These are phyloP conservation scores for Plenodomus biglobosus DNA, from an alignment of 2,329 filamentous ascomycete genomes.

Conservation along the genomic window DNA sequence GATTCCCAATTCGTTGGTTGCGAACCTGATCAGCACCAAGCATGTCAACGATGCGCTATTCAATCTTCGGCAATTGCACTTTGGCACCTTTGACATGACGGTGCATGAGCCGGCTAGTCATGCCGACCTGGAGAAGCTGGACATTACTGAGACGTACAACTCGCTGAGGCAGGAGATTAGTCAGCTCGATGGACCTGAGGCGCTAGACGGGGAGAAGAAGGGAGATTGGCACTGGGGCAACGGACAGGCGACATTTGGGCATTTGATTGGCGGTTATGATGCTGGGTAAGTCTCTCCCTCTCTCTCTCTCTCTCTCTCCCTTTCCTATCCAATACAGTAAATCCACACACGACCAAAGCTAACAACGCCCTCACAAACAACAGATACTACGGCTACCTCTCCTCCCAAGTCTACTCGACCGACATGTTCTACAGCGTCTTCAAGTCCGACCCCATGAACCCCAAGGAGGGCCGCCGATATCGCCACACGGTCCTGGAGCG, in stretches of 20 bases:
- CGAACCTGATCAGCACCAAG: constrained; percentile 73
- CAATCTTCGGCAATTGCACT: constrained; percentile 76
- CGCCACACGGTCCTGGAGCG: constrained; percentile 76
- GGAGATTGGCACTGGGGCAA: constrained; percentile 65
- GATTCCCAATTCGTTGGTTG: constrained; percentile 74
- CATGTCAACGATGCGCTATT: constrained; percentile 79
- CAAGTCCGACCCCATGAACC: constrained; percentile 76
- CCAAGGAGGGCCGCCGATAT: constrained; percentile 71
- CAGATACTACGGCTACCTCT: constrained; percentile 66
- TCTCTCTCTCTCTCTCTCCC: neutral
- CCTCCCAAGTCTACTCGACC: constrained; percentile 76
- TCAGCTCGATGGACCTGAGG: constrained; percentile 73
- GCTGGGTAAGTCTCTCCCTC: constrained; percentile 56
- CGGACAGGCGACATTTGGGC: constrained; percentile 77
- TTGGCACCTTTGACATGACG: constrained; percentile 82
- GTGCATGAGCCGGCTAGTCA: constrained; percentile 72
- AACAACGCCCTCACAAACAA: too few species aligned
- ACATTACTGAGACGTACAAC: constrained; percentile 71
- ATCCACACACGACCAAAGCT: constrained; percentile 55
- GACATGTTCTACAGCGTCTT: constrained; percentile 87
- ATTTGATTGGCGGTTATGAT: constrained; percentile 82
- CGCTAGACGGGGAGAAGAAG: constrained; percentile 51
- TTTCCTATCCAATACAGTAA: neutral
- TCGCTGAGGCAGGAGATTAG: constrained; percentile 69
- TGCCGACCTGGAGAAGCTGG: constrained; percentile 65